Conservation (phyloP, 805 yeast species). For the Candida pseudofarinosa region DNA sequence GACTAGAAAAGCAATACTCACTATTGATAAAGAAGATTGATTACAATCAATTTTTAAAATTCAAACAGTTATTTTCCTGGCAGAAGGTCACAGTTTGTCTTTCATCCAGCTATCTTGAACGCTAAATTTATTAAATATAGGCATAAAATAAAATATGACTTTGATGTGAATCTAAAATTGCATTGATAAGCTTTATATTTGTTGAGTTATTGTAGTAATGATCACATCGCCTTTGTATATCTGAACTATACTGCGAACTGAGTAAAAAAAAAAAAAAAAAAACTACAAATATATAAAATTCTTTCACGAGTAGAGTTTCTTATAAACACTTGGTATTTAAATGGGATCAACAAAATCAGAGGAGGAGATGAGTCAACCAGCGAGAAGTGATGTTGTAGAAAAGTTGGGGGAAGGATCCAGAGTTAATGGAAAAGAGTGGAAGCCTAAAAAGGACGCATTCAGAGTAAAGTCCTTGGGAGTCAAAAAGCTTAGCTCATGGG, state of each 20-base stretch:
- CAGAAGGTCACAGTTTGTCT: background rate
- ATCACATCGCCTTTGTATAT: too few species aligned
- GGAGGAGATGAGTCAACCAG: background rate
- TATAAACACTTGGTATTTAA: too few species aligned
- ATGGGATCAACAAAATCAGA: background rate
- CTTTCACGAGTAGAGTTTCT: too few species aligned
- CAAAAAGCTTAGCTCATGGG: conserved; percentile 50
- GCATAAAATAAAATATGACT: too few species aligned
- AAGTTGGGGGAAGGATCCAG: conserved; percentile 44
- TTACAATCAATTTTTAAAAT: background rate
- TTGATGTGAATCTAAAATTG: too few species aligned
- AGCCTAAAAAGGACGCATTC: conserved; percentile 61
- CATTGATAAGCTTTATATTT: too few species aligned
- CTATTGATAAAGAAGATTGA: conserved; percentile 19
- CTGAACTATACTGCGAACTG: conserved; percentile 1
- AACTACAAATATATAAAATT: background rate
- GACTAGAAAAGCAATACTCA: conserved; percentile 42
- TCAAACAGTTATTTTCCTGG: background rate
- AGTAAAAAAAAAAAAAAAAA: background rate
- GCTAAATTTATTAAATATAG: too few species aligned
- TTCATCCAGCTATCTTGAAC: background rate
- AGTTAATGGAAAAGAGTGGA: conserved; percentile 73
- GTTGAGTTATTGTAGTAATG: too few species aligned
- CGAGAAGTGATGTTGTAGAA: conserved; percentile 9
- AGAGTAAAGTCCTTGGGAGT: conserved; percentile 62